Base-by-base conservation (phyloP, 2,329 filamentous ascomycete genomes). In the Oidium heveae region DNA sequence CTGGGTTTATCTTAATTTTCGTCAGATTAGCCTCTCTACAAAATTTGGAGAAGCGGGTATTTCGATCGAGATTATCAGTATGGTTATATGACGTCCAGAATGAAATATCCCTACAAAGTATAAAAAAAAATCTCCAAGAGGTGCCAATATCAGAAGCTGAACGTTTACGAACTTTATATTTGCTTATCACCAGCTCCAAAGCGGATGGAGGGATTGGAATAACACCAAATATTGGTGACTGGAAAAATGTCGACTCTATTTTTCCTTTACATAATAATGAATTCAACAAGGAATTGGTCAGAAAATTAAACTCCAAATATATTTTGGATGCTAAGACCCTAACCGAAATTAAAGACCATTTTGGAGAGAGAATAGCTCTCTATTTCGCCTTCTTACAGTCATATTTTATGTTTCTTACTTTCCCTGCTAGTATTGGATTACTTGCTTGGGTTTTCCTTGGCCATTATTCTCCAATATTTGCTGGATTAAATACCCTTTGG, bases 351-450 rank as follows among this genome's bases (percentile, higher is more conserved):
- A 32, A 20, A 39, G 54, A 32, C n/a, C 49, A 39, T 43, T 55
- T 55, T 43, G 54, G 54, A 15, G 54, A 55, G 46, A 55, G 49
- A 39, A 55, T 55, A 32, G 54, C 54, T 37, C 94, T 93, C 67
- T 96, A 96, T 70, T 96, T 94, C 66, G 86, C 88, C 41, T 96
- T 96, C 64, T 75, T 93, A 34, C 85, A 94, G 64, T 82, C 82
- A 36, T 96, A 96, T 68, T 93, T 94, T 64, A 74, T 78, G 56
- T 94, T 93, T 64, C 72, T 94, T 28, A 68, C 84, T n/a, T 82
- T 89, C 57, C 87, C 87, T 0, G 84, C 88, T 0, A 79, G 72
- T 4, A 80, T 91, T 61, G 89, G 89, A 2, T 72, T 85, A 43
- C 72, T 76, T 0, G 77, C 82, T 13, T 95, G 86, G 84, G 67